These are phyloP conservation scores for Reutealis trisperma DNA, from an alignment of 345 rosid species.

Conservation along the genomic window DNA sequence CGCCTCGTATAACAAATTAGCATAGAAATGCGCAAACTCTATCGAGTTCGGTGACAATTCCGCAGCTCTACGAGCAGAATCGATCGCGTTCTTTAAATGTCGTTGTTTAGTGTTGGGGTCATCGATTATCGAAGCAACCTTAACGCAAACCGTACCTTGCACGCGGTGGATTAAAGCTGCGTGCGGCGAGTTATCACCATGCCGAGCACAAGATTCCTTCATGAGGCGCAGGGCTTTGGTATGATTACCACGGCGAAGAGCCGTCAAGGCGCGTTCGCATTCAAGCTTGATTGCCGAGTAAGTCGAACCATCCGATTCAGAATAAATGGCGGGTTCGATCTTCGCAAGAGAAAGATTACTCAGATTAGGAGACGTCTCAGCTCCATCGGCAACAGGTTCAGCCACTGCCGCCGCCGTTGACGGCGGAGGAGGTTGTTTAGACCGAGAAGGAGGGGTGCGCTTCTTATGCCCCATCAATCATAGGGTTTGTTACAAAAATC, in stretches of 20 bases:
- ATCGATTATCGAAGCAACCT: conserved; percentile 73
- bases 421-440: conserved; percentile 46
- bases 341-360: conserved; percentile 29
- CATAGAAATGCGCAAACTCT: conserved; percentile 82
- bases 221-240: conserved; percentile 79
- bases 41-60: conserved; percentile 75
- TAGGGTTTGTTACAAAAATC: conserved; percentile 23
- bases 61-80: conserved; percentile 69
- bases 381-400: conserved; percentile 26
- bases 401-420: conserved; percentile 8
- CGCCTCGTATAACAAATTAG: conserved; percentile 78
- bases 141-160: conserved; percentile 73
- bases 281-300: conserved; percentile 58
- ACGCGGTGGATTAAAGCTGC: conserved; percentile 74
- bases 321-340: conserved; percentile 32
- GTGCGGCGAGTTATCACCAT: conserved; percentile 44
- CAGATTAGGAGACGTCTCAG: conserved; percentile 14
- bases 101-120: conserved; percentile 73
- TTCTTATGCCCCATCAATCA: conserved; percentile 78
- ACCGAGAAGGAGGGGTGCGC: conserved; percentile 56
- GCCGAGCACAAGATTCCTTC: conserved; percentile 67
- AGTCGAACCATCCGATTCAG: conserved; percentile 34
- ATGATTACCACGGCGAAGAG: conserved; percentile 85
- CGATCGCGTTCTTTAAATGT: conserved; percentile 66
- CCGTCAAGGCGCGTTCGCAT: conserved; percentile 79